phyloP scores from a whole-genome alignment of 371 early-diverging fungal genomes.

The Mucor irregularis region DNA sequence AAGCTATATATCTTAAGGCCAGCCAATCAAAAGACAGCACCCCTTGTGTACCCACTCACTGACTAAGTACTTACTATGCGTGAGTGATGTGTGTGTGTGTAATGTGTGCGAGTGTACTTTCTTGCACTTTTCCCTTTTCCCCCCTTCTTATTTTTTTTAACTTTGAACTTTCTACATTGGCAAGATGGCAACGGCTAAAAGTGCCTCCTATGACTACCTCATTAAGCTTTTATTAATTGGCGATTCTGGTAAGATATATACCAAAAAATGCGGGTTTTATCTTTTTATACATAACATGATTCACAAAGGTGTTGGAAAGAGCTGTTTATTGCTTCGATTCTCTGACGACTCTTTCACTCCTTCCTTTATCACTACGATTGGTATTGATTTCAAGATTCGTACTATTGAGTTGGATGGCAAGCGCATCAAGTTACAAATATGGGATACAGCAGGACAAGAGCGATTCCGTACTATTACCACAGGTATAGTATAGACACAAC shows the following conservation, averaged over 20 bases:
- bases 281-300: not conserved
- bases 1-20: too few relatives aligned
- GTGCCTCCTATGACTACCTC: constrained; percentile 57
- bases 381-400: constrained; percentile 99
- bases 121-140: too few relatives aligned
- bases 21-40: too few relatives aligned
- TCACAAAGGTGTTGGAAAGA: constrained; percentile 97
- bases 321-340: constrained; percentile 94
- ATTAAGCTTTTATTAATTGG: constrained; percentile 59
- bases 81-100: too few relatives aligned
- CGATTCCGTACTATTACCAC: constrained; percentile 99
- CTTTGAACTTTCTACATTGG: too few relatives aligned
- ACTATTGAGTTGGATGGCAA: constrained; percentile 98
- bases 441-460: constrained; percentile 99
- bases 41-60: too few relatives aligned
- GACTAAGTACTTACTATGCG: too few relatives aligned
- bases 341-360: constrained; percentile 99
- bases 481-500: constrained; percentile 31
- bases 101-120: too few relatives aligned
- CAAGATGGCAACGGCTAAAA: constrained; percentile 67
- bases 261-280: not conserved
- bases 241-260: constrained; percentile 88
- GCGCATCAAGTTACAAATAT: constrained; percentile 99
- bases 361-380: constrained; percentile 97
- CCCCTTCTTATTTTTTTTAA: too few relatives aligned